Evolutionary conservation across 495 filamentous ascomycete genomes (phyloP), one percentile per base, ranked within the genome.

Genomic region (Bacidia gigantensis): DNA sequence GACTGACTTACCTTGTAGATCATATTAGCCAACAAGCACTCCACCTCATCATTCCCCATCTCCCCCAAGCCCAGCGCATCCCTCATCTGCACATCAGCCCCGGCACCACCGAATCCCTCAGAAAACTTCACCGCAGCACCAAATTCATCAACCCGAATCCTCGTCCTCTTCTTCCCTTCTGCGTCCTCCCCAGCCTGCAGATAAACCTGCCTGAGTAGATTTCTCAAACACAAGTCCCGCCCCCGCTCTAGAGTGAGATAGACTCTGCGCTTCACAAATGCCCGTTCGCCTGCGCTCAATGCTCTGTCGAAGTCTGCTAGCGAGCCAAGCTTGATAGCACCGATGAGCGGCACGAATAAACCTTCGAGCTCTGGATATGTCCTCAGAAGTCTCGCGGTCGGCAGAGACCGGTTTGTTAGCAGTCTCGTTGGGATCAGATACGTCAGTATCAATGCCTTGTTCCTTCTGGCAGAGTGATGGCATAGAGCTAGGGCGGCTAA

Each of bases 341-440:
- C 62, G 39, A 75, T 79, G 17, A 98, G 70, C 1, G 89, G 86
- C 2, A 78, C 64, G 73, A 95, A 96, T 26, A 95, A 75, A 14
- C 65, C 62, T 62, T 88, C 77, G 0, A 97, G 75, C n/a, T 74
- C 76, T 3, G 92, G 88, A 56, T 83, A 95, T 3, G 75, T 77
- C 9, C 73, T 67, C 0, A 98, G 78, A 0, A 97, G 77, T 39
- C 69, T 58, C 45, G 70, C 60, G 51, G 79, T 86, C 11, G 92
- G 93, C 1, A 97, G 76, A 0, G 75, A 84, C 64, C 93, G 89
- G 0, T 80, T 85, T 10, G 85, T 96, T 39, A 96, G 75, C 26
- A 98, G 79, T 49, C 83, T 86, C 54, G 87, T 93, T 0, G 92
- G 92, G 49, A 98, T 84, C 18, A 98, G 80, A 58, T 98, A 97